These are phyloP conservation scores for Penicillium mononematosum DNA, from an alignment of 495 filamentous ascomycete genomes.

Conservation along the genomic window DNA sequence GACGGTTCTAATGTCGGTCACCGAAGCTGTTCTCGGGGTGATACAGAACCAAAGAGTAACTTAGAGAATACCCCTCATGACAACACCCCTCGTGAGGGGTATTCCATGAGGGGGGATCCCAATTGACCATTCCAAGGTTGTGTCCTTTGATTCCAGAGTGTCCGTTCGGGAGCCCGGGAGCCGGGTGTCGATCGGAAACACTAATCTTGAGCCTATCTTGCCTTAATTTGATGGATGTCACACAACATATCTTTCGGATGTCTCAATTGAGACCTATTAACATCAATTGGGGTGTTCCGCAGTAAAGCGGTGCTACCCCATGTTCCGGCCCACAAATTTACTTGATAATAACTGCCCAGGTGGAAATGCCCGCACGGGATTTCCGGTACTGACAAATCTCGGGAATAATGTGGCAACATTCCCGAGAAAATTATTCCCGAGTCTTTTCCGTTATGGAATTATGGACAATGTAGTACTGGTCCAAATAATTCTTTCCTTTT, in stretches of 20 bases:
- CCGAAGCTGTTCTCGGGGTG: neutral
- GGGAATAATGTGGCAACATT: slow-evolving; percentile 29
- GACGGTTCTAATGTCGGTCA: neutral
- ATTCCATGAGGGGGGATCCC: neutral
- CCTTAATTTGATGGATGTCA: neutral
- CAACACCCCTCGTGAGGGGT: slow-evolving; percentile 3
- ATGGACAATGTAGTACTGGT: neutral
- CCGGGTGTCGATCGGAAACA: neutral
- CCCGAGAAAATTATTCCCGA: slow-evolving; percentile 24
- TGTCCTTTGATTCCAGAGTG: neutral
- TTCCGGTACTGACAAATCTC: slow-evolving; percentile 15
- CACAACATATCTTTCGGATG: neutral
- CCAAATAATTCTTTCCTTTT: neutral
- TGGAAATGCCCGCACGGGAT: neutral
- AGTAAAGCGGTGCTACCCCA: slow-evolving; percentile 1
- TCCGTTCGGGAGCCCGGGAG: neutral
- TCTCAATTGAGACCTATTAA: neutral
- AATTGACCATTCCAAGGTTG: neutral
- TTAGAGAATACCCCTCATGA: too few relatives aligned
- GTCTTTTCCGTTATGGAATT: slow-evolving; percentile 1
- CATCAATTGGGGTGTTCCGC: neutral
- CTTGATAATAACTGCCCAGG: slow-evolving; percentile 4
- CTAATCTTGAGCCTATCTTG: neutral
- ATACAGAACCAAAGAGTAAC: too few relatives aligned
- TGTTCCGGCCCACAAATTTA: slow-evolving; percentile 5